Percentiles rank a stretch among this genome's conserved stretches.
Evolutionary conservation across 2,329 filamentous ascomycete species (phyloP).

Genomic region (Sclerotinia minor): DNA sequence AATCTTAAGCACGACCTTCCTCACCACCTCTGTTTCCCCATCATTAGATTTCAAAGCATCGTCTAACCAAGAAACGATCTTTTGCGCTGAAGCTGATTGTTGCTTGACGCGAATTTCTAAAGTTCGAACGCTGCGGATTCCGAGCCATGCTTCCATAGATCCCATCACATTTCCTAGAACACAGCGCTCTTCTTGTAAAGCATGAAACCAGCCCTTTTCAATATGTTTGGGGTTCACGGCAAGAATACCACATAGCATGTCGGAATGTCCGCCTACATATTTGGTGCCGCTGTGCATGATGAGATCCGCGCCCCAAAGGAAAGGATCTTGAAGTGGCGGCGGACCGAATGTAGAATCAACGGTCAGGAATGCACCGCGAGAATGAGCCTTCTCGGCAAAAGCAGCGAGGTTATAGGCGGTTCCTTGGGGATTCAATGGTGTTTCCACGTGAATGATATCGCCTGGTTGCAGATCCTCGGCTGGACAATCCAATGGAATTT

Average conservation of each 20-base stretch:
- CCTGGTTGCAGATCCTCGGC: constrained; percentile 67
- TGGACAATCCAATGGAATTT: constrained; percentile 69
- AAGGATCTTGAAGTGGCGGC: constrained; percentile 84
- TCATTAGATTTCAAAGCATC: constrained; percentile 37
- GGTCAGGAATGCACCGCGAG: constrained; percentile 70
- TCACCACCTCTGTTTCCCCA: constrained; percentile 44
- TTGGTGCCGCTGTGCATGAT: constrained; percentile 95
- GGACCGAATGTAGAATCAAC: constrained; percentile 94
- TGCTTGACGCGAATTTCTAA: constrained; percentile 78
- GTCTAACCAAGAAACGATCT: constrained; percentile 70
- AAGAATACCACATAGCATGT: constrained; percentile 86
- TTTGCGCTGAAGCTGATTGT: constrained; percentile 70
- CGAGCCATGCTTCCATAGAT: constrained; percentile 88
- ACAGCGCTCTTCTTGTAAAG: constrained; percentile 63
- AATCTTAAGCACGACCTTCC: constrained; percentile 59
- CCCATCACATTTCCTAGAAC: constrained; percentile 83
- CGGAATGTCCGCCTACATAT: constrained; percentile 93
- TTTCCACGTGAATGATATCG: constrained; percentile 89
- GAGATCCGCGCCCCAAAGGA: constrained; percentile 75
- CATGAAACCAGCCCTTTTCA: constrained; percentile 57
- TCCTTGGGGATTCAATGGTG: constrained; percentile 88
- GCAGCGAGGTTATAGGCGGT: constrained; percentile 70
- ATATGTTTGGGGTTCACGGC: constrained; percentile 56
- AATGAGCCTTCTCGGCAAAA: constrained; percentile 72
- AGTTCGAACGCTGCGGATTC: constrained; percentile 80